Evolutionary conservation across 169 alveolate species (phyloP).

Genomic region (Neospora caninum): DNA sequence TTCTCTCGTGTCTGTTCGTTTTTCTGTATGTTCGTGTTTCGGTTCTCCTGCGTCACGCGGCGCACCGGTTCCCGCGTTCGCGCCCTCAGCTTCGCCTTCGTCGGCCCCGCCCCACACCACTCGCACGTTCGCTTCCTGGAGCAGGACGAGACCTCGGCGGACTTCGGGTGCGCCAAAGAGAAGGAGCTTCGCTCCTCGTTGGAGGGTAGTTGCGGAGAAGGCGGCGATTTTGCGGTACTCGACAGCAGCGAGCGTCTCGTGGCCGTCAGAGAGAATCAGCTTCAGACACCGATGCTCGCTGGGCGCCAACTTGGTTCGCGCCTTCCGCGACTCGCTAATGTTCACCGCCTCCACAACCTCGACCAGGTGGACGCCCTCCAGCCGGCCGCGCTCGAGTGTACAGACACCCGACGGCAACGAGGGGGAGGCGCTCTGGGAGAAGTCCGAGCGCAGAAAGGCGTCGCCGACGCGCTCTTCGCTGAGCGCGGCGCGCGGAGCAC

Average conservation of each 20-base stretch:
- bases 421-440: constrained; percentile 4
- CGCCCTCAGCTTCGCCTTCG: not conserved
- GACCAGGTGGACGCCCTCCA: constrained; percentile 15
- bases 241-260: not conserved
- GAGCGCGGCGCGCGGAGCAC: not conserved
- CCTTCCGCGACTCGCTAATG: not conserved
- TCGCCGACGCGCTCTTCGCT: not conserved
- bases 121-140: constrained; percentile 22
- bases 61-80: not conserved
- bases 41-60: not conserved
- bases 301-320: not conserved
- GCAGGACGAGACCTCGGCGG: constrained; percentile 26
- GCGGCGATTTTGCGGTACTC: not conserved
- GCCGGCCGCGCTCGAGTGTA: not conserved
- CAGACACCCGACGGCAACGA: constrained; percentile 11
- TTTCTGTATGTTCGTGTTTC: not conserved
- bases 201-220: not conserved
- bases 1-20: not conserved
- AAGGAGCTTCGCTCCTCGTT: constrained; percentile 20
- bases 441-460: constrained; percentile 35
- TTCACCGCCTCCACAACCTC: constrained; percentile 22
- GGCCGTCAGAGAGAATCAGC: constrained; percentile 49
- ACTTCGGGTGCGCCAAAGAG: not conserved
- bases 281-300: constrained; percentile 29
- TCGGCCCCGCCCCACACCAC: constrained; percentile 42